A percentile compares a stretch with the other conserved stretches of the same genome.
Conservation (phyloP, 2,329 filamentous ascomycete genomes). For the Exophiala viscosa region DNA sequence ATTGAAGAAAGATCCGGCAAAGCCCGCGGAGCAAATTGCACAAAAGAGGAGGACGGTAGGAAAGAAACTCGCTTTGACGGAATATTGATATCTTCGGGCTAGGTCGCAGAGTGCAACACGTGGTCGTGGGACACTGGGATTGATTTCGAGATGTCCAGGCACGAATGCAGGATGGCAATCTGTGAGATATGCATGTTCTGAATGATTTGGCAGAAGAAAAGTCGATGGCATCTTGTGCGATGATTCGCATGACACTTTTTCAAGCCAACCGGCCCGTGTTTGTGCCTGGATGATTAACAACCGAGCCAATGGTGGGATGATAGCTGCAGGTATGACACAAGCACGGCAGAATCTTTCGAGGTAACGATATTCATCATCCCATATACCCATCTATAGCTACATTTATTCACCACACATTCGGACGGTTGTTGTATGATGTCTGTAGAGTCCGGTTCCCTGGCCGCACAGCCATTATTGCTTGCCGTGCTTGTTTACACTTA, state of each 20-base stretch:
- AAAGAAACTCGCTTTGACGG: slow-evolving; percentile 47
- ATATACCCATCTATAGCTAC: neutral
- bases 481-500: too few species aligned
- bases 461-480: too few species aligned
- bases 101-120: neutral
- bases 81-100: slow-evolving; percentile 36
- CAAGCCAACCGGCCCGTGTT: slow-evolving; percentile 8
- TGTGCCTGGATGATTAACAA: slow-evolving; percentile 20
- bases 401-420: too few species aligned
- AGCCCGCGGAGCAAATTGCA: slow-evolving; percentile 28
- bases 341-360: slow-evolving; percentile 1
- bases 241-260: slow-evolving; percentile 12
- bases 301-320: slow-evolving; percentile 17
- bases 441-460: too few species aligned
- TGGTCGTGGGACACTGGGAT: neutral
- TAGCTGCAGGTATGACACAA: slow-evolving; percentile 5
- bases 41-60: slow-evolving; percentile 40
- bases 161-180: neutral
- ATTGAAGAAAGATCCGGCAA: slow-evolving; percentile 39
- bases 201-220: neutral
- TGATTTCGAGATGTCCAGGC: neutral
- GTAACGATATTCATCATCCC: too few species aligned
- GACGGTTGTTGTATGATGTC: neutral
- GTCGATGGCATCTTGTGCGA: slow-evolving; percentile 1
- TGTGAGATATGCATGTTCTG: neutral